Evolutionary conservation across 805 yeast species (phyloP).

Genomic region (Candida ulmi): DNA sequence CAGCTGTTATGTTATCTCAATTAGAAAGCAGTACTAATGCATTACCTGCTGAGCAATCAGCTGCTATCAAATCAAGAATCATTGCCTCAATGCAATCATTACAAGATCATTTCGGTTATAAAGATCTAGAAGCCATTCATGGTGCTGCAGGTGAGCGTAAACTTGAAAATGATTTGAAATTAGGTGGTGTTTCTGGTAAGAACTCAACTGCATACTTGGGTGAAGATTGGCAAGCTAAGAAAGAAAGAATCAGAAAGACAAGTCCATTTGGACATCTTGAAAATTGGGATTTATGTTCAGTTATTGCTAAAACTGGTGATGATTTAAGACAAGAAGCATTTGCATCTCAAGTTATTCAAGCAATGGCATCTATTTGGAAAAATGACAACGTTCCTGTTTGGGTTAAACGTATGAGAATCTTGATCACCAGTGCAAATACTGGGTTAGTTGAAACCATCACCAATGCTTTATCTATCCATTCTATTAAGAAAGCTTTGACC

Average conservation of each 20-base stretch:
- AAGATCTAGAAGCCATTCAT: conserved; percentile 43
- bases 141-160: conserved; percentile 89
- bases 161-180: conserved; percentile 84
- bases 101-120: conserved; percentile 58
- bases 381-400: conserved; percentile 65
- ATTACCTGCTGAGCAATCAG: conserved; percentile 53
- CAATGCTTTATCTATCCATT: conserved; percentile 88
- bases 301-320: conserved; percentile 93
- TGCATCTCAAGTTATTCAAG: conserved; percentile 89
- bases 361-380: conserved; percentile 83
- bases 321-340: conserved; percentile 96
- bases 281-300: conserved; percentile 94
- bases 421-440: conserved; percentile 83
- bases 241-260: conserved; percentile 68
- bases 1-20: conserved; percentile 91
- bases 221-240: conserved; percentile 89
- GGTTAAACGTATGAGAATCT: conserved; percentile 90
- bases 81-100: conserved; percentile 70
- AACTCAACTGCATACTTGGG: conserved; percentile 56
- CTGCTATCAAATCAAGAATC: conserved; percentile 62
- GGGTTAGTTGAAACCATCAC: conserved; percentile 96
- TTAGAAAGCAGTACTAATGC: conserved; percentile 58
- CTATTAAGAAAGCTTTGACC: conserved; percentile 88
- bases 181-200: conserved; percentile 56
- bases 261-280: conserved; percentile 81